Base-by-base conservation (phyloP, 768 basidiomycete species). In the Trametes sanguinea region DNA sequence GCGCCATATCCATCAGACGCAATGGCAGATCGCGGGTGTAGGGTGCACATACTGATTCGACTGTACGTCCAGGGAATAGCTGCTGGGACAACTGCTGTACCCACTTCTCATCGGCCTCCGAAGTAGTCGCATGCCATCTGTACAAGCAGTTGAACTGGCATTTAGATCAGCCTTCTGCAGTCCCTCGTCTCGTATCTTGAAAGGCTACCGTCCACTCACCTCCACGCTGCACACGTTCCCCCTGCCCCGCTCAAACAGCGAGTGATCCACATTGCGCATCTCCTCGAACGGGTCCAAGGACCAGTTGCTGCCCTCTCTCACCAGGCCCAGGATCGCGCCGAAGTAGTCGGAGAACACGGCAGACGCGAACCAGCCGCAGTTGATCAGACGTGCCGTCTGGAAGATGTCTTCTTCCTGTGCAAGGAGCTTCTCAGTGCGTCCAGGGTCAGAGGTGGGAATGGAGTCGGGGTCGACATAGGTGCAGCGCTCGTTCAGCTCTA, bases 331-430 rank as follows among this genome's bases (percentile, higher is more conserved):
- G 65, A 94, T 94, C 27, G 82, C 77, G 17, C 87, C 86, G 73
- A 94, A 87, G 74, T 94, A 94, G 68, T 93, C 92, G 2, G 88
- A 85, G 73, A 92, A 90, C n/a, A 92, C 84, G 16, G 86, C 83
- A 76, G 80, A 77, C 40, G 81, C 91, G 60, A 92, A 93, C 91
- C 91, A 92, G 10, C 82, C 85, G 64, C 86, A 88, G 68, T 94
- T 94, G 66, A 90, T 79, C 10, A 93, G 77, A 3, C 90, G 83
- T 0, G 90, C 84, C 4, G 83, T 90, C 71, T 93, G 88, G 83
- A 94, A 94, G n/a, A 94, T 80, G 60, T 92, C 88, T 68, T 77
- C 69, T 13, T 73, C 71, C 47, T 74, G 72, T 17, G 16, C 47
- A 11, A 61, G 45, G 2, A 85, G 67, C 43, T 80, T 76, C 13